Evolutionary conservation across 768 basidiomycete genomes (phyloP), one percentile per base, ranked within the genome.

Genomic region (Tulasnella sp.): DNA sequence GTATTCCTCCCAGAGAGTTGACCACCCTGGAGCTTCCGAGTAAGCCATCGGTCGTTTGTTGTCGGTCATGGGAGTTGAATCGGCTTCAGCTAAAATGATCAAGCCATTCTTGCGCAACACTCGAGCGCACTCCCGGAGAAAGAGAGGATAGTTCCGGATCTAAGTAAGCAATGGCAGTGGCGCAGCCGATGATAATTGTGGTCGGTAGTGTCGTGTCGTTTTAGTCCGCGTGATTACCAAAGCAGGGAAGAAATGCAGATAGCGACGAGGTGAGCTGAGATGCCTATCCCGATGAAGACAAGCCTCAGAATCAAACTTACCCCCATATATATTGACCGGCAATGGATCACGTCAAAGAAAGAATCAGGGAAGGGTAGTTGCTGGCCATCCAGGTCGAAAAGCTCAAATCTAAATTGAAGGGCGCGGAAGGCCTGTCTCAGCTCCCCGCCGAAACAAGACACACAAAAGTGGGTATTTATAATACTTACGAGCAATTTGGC

Each of bases 31-130:
- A 54, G 71, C 70, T 37, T 67, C 71, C 20, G 45, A 53, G 43
- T 50, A 31, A 19, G 40, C 55, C 53, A 46, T 55, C 48, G 25
- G 53, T 31, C 62, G 65, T 59, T 68, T 71, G 53, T 66, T 69
- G 58, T 75, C 69, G 20, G 67, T 69, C 19, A 71, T 65, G 8
- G 77, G 80, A 47, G 67, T 67, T 48, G 72, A 69, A 56, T 76
- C 78, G 24, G 73, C 71, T 53, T 83, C 82, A 51, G 81, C 74
- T 34, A 83, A 64, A 51, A 83, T 72, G 56, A 81, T 69, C 37
- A 84, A 69, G 19, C 82, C 82, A 51, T 81, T 81, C 28, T 79
- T 79, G 28, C 79, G 77, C 31, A 83, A 71, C 57, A 84, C 68
- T 54, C 82, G 78, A 42, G 69, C 72, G 39, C 80, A 69, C 65